Conservation (phyloP, 2,329 filamentous ascomycete species). For the Hymenotorrendiella dingleyae region DNA sequence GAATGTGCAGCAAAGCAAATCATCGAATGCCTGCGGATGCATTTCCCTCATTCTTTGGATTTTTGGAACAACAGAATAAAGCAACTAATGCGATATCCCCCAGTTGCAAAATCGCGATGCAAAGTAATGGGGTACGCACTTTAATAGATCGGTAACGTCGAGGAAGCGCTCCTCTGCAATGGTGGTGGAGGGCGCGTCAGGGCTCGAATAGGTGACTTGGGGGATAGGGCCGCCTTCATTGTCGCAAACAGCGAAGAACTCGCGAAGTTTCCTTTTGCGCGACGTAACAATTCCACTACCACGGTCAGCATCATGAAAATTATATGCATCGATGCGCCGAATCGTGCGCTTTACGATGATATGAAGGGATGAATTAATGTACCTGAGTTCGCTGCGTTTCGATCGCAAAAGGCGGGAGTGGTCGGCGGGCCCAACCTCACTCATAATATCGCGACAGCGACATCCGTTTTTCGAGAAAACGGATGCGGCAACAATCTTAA, state of each 20-base stretch:
- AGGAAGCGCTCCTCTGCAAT: conserved; percentile 50
- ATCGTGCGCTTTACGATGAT: conserved; percentile 20
- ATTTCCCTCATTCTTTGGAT: too few relatives aligned
- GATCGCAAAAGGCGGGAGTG: conserved; percentile 60
- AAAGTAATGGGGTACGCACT: conserved; percentile 42
- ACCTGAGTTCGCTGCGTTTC: conserved; percentile 59
- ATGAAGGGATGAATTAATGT: conserved; percentile 30
- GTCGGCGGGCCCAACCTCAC: conserved; percentile 62
- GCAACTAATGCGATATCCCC: too few relatives aligned
- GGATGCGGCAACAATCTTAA: conserved; percentile 41
- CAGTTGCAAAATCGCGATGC: conserved; percentile 11
- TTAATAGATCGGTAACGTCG: conserved; percentile 50
- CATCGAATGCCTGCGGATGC: too few relatives aligned
- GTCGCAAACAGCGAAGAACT: conserved; percentile 78
- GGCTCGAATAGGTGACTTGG: conserved; percentile 50
- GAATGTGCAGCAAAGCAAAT: too few relatives aligned
- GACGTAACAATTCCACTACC: conserved; percentile 67
- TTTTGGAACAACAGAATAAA: too few relatives aligned
- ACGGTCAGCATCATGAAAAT: conserved; percentile 26
- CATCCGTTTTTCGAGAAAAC: conserved; percentile 64
- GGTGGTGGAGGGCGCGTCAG: conserved; percentile 49
- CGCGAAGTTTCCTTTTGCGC: conserved; percentile 85
- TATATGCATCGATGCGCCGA: conserved; percentile 20
- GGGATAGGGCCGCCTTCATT: conserved; percentile 52
- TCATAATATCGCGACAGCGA: conserved; percentile 64